Conservation (phyloP, 441 rosid genomes). For the Jatropha podagrica region DNA sequence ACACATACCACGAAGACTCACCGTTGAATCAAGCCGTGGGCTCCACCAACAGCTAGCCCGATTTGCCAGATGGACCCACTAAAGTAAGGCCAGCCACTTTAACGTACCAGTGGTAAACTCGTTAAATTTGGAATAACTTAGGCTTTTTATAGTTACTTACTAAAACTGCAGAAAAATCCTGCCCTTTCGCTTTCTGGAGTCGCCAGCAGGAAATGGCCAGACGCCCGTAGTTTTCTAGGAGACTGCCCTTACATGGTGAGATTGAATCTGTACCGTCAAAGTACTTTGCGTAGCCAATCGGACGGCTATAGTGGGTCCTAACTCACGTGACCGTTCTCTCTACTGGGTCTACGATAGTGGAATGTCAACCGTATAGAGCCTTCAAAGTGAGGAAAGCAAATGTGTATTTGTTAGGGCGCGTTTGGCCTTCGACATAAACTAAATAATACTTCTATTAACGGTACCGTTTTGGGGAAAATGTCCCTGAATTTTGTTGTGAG, state of each 20-base stretch:
- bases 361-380: not conserved
- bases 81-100: not conserved
- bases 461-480: not conserved
- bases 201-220: not conserved
- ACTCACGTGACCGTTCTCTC: not conserved
- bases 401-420: not conserved
- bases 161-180: not conserved
- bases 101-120: not conserved
- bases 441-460: not conserved
- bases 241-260: not conserved
- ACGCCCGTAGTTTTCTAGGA: not conserved
- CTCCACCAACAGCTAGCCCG: constrained; percentile 23
- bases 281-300: not conserved
- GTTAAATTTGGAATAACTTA: not conserved
- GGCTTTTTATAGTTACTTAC: not conserved
- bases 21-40: constrained; percentile 35
- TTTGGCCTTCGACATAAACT: not conserved
- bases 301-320: constrained; percentile 1
- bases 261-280: constrained; percentile 11
- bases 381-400: not conserved
- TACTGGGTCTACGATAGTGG: not conserved
- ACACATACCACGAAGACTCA: not conserved
- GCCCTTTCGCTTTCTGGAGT: not conserved
- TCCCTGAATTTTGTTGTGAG: too few relatives aligned
- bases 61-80: constrained; percentile 17